Percentiles rank a stretch among this genome's conserved stretches.
phyloP scores from a whole-genome alignment of 441 rosid species.

The Euphorbia schlechtendalii region DNA sequence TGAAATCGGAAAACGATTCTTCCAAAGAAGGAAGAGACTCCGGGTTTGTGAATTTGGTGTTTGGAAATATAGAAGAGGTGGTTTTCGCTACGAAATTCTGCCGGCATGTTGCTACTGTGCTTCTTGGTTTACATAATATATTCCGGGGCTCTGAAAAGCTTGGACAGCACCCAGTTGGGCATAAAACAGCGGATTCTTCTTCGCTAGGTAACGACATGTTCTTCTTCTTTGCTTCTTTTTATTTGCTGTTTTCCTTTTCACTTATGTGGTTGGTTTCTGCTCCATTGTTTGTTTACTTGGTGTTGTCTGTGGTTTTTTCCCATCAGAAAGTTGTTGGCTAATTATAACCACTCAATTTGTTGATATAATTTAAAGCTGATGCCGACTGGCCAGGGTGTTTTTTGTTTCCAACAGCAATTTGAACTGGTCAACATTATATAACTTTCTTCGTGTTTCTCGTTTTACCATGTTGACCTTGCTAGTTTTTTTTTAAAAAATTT shows the following conservation, averaged over 20 bases:
- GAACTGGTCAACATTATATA: slow-evolving; percentile 25
- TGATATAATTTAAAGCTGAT: too few species aligned
- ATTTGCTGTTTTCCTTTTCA: too few species aligned
- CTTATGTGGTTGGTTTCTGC: slow-evolving; percentile 10
- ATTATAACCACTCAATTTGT: neutral
- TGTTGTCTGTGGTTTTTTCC: neutral
- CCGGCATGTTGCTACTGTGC: slow-evolving; percentile 51
- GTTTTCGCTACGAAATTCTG: slow-evolving; percentile 52
- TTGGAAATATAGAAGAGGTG: slow-evolving; percentile 56
- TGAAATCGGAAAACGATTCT: slow-evolving; percentile 56
- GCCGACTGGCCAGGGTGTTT: too few species aligned
- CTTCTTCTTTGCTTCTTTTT: neutral
- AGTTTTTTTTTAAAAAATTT: too few species aligned
- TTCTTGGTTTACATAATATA: slow-evolving; percentile 27
- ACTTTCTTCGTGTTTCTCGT: slow-evolving; percentile 16
- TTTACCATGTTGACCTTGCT: neutral
- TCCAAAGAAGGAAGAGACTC: slow-evolving; percentile 69
- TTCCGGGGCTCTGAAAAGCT: slow-evolving; percentile 33
- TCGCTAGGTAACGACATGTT: slow-evolving; percentile 41
- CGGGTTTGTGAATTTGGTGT: slow-evolving; percentile 58
- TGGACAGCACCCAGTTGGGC: slow-evolving; percentile 61
- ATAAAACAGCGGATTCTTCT: slow-evolving; percentile 38
- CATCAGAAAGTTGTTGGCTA: neutral
- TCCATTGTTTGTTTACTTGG: neutral
- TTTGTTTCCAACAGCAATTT: slow-evolving; percentile 5